Conservation (phyloP, 345 rosid genomes). For the Theobroma cacao region DNA sequence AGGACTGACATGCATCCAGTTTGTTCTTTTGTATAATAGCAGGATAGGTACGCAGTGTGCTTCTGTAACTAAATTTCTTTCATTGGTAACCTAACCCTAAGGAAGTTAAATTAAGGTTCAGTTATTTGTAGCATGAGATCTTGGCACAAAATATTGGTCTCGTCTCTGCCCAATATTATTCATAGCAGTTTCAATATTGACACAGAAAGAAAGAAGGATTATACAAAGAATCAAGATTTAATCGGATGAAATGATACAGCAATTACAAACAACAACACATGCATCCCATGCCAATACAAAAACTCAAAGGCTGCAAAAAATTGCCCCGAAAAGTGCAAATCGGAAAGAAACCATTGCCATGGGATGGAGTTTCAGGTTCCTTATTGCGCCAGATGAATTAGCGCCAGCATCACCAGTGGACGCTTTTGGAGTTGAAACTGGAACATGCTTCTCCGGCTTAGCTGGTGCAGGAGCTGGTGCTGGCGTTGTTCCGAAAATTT, state of each 20-base stretch:
- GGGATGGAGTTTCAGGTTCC: conserved; percentile 7
- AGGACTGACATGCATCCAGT: background rate
- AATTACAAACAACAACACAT: conserved; percentile 15
- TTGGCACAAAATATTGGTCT: background rate
- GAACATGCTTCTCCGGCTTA: conserved; percentile 43
- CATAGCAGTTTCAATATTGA: background rate
- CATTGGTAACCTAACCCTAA: background rate
- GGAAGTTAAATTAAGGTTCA: background rate
- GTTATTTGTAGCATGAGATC: background rate
- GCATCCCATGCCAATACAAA: background rate
- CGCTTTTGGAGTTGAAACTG: conserved; percentile 47
- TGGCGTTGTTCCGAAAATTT: conserved; percentile 51
- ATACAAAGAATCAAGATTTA: conserved; percentile 24
- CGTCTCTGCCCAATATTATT: background rate
- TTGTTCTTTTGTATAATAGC: background rate
- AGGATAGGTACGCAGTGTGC: background rate
- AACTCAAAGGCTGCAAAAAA: conserved; percentile 38
- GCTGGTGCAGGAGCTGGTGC: conserved; percentile 57
- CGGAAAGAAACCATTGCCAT: conserved; percentile 2
- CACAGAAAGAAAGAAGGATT: background rate
- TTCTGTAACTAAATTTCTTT: background rate
- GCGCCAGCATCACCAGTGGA: conserved; percentile 36
- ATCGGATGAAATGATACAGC: conserved; percentile 14
- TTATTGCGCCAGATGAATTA: conserved; percentile 43
- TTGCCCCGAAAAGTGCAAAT: conserved; percentile 28